Evolutionary conservation across 108 stramenopile genomes (phyloP).

Genomic region (Pseudonitzschia delicatissima): DNA sequence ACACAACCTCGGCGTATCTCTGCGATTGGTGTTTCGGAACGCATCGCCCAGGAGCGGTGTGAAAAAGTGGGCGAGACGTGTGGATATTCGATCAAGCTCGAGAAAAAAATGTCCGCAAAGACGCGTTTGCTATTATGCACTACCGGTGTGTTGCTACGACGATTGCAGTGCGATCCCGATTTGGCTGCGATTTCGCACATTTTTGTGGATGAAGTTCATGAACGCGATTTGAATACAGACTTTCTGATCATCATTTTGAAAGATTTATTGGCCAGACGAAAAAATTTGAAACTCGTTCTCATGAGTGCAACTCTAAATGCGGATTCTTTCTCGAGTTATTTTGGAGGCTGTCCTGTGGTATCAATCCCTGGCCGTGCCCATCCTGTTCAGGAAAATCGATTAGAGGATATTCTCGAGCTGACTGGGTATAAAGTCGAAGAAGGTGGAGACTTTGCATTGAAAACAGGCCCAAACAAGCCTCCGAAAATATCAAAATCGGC

Average conservation of each 20-base stretch:
- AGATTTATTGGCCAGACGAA: conserved; percentile 68
- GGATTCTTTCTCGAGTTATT: conserved; percentile 76
- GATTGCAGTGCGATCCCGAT: conserved; percentile 75
- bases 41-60: conserved; percentile 83
- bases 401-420: conserved; percentile 80
- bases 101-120: conserved; percentile 53
- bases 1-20: conserved; percentile 91
- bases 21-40: conserved; percentile 90
- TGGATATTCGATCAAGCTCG: conserved; percentile 88
- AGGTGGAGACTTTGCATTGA: conserved; percentile 49
- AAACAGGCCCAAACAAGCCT: conserved; percentile 26
- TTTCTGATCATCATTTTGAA: conserved; percentile 87
- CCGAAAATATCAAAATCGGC: conserved; percentile 50
- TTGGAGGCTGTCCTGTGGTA: conserved; percentile 70
- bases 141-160: conserved; percentile 83
- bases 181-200: conserved; percentile 70
- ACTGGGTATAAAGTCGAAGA: conserved; percentile 56
- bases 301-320: conserved; percentile 94
- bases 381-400: conserved; percentile 68
- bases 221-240: conserved; percentile 86
- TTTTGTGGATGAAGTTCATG: conserved; percentile 87
- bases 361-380: conserved; percentile 84
- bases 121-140: conserved; percentile 88
- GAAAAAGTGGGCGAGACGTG: conserved; percentile 77
- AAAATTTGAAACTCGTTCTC: conserved; percentile 77